These are phyloP conservation scores for Boletus rubropictus DNA, from an alignment of 768 basidiomycete species.

Conservation along the genomic window DNA sequence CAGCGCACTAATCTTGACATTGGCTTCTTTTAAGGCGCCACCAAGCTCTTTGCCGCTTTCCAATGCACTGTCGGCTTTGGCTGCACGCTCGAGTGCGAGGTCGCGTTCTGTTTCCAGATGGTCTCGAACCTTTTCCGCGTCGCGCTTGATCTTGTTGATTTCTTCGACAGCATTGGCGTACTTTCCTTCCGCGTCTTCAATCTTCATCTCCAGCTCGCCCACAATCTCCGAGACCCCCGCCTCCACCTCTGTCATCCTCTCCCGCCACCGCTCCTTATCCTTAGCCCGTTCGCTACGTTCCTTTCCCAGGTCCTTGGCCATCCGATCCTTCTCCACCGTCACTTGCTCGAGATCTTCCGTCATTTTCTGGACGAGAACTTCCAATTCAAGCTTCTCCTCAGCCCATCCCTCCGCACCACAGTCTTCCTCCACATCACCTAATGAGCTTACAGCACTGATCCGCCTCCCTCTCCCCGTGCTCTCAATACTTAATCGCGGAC, in stretches of 20 bases:
- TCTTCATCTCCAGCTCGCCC: conserved; percentile 53
- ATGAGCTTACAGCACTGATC: conserved; percentile 44
- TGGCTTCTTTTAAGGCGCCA: conserved; percentile 59
- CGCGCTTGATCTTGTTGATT: conserved; percentile 37
- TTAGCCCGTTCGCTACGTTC: conserved; percentile 54
- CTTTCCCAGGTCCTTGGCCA: conserved; percentile 42
- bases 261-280: conserved; percentile 68
- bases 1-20: conserved; percentile 50
- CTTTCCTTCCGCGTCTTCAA: conserved; percentile 46
- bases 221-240: conserved; percentile 63
- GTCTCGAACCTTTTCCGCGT: conserved; percentile 40
- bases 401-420: conserved; percentile 59
- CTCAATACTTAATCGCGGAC: conserved; percentile 24
- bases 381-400: conserved; percentile 59
- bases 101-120: conserved; percentile 49
- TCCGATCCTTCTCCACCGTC: conserved; percentile 41
- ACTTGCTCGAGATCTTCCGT: conserved; percentile 35
- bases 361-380: conserved; percentile 39
- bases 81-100: conserved; percentile 51
- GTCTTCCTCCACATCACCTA: conserved; percentile 64
- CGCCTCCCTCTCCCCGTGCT: conserved; percentile 38
- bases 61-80: conserved; percentile 59
- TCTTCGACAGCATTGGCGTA: conserved; percentile 37
- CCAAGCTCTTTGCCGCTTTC: conserved; percentile 66
- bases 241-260: conserved; percentile 67